phyloP scores from a whole-genome alignment of 768 basidiomycete genomes.

The Pholiota conissans region DNA sequence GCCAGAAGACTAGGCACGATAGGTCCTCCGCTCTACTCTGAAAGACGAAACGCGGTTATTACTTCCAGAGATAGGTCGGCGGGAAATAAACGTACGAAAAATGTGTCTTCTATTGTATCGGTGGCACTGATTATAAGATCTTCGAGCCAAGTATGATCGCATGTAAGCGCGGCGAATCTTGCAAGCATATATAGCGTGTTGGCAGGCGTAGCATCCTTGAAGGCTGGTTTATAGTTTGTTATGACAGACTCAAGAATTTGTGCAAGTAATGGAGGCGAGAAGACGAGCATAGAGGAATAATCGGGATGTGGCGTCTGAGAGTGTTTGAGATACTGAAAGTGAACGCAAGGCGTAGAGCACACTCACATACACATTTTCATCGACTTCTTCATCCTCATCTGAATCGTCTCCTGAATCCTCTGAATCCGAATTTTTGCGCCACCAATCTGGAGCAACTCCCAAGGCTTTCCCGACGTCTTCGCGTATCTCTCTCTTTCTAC shows the following conservation, averaged over 20 bases:
- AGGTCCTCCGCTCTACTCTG: constrained; percentile 85
- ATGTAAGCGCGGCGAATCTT: constrained; percentile 90
- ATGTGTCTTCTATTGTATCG: constrained; percentile 87
- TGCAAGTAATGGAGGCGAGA: constrained; percentile 77
- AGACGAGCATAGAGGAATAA: constrained; percentile 91
- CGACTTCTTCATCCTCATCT: constrained; percentile 48
- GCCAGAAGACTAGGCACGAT: constrained; percentile 88
- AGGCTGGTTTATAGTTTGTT: constrained; percentile 66
- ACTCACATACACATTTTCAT: constrained; percentile 51
- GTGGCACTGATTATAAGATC: constrained; percentile 90
- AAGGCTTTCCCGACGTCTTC: constrained; percentile 59
- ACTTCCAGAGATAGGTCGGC: not conserved
- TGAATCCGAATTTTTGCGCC: constrained; percentile 52
- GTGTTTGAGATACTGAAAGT: constrained; percentile 19
- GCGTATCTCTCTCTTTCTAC: constrained; percentile 54
- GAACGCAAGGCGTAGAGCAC: not conserved
- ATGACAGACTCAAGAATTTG: constrained; percentile 83
- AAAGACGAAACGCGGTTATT: constrained; percentile 2
- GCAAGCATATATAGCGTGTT: constrained; percentile 89
- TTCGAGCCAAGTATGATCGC: constrained; percentile 90
- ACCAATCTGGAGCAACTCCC: constrained; percentile 62
- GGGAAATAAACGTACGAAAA: constrained; percentile 70
- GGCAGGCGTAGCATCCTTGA: constrained; percentile 83
- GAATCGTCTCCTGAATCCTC: constrained; percentile 43
- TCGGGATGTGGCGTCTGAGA: constrained; percentile 70